Evolutionary conservation across 176 grass and related monocot species (phyloP), one percentile per base, ranked within the genome.

Genomic region (Panicum miliaceum): DNA sequence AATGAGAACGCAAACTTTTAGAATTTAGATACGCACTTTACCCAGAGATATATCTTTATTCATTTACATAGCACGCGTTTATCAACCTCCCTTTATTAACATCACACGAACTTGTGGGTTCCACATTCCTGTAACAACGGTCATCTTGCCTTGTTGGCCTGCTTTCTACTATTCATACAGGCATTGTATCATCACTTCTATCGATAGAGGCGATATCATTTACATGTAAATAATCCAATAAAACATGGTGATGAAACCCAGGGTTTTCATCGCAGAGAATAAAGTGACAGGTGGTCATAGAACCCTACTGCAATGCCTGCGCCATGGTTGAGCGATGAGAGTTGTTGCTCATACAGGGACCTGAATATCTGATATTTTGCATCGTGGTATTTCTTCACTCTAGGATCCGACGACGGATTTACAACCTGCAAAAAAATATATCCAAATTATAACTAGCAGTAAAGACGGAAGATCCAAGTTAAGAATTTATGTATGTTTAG

Each of bases 361-460:
- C 81, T 94, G 70, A 98, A 94, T 87, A 98, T 92, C 68, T 89
- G 81, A 84, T 95, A 98, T 76, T 95, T 98, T 40, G 91, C 84
- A 53, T 95, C 85, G 12, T 98, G 96, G 52, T 95, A 98, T 78
- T 89, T 95, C 87, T 94, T 95, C 77, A 95, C 93, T 81, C 68
- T 95, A 32, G 82, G 87, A 52, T 98, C 87, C 64, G 92, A 83
- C 10, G 91, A 98, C 40, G 91, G 91, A 72, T 83, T 54, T 75
- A 98, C 70, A 40, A 98, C 89, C 96, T 98, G 90, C 78, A 46
- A 86, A 81, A 32, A 26, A 13, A 8, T 42, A 80, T 12, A 48
- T 47, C 19, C 38, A 0, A 23, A 15, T 78, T 82, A 90, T 12
- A 82, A 65, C 18, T 11, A 67, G 3, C 27, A 25, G 19, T 36